Evolutionary conservation across 495 filamentous ascomycete species (phyloP), one percentile per base, ranked within the genome.

Genomic region (Hypoxylon intermedium): DNA sequence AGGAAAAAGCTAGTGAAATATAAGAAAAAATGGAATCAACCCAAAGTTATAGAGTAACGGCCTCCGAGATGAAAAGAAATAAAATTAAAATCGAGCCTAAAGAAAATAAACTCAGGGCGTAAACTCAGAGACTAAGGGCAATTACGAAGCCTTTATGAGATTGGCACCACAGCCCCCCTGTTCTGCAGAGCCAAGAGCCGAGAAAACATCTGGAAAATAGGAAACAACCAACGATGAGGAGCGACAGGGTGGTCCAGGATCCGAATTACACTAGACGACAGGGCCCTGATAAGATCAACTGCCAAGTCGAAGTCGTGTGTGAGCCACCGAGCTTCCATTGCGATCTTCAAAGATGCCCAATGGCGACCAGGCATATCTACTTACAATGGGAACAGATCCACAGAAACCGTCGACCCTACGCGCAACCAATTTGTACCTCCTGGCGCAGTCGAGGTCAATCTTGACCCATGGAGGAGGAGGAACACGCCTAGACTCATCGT

Each of bases 131-230:
- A 24, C 43, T 53, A n/a, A n/a, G 58, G 53, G 48, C 48, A 62
- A 62, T 67, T 62, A 62, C 58, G 58, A 53, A 52, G 49, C 37
- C 51, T 67, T 57, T 67, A 63, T 66, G 55, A 53, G 47, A 62
- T 60, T 58, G 37, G 48, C 28, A 50, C 48, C 38, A 62, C 36
- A 58, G 63, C 58, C 58, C 19, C 43, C 48, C 16, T 7, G 58
- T 47, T 62, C 23, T 42, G 37, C 26, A 52, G 43, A 62, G 63
- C 63, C 63, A 67, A 67, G 63, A 62, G 48, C 45, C 28, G 15
- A 49, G 53, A 60, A 58, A 24, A 53, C 36, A 58, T 61, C 53
- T 67, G 53, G 54, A 48, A 36, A 50, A 56, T 53, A 53, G 18
- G 63, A 66, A 66, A 66, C 58, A 67, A 62, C 43, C 48, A 53